Evolutionary conservation across 164 flowering plant genomes (phyloP).

Genomic region (Nymphaea colorata): DNA sequence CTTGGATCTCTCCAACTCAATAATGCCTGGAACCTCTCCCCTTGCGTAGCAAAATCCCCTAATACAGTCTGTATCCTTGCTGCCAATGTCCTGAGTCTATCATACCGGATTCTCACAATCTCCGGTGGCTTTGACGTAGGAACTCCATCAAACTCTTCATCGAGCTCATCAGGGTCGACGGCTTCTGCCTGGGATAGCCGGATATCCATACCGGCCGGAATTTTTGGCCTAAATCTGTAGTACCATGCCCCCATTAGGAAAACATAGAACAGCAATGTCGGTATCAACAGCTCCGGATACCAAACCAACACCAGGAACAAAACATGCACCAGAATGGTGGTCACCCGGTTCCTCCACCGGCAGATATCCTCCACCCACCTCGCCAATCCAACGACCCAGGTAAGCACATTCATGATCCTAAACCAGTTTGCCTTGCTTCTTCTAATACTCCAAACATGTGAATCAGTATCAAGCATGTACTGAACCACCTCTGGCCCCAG

Average conservation of each 20-base stretch:
- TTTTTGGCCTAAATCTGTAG: slow-evolving; percentile 68
- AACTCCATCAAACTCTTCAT: slow-evolving; percentile 78
- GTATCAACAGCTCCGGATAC: slow-evolving; percentile 93
- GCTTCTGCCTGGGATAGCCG: slow-evolving; percentile 66
- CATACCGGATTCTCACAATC: slow-evolving; percentile 57
- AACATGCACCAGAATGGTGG: slow-evolving; percentile 71
- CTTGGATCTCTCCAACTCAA: slow-evolving; percentile 97
- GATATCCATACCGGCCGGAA: slow-evolving; percentile 84
- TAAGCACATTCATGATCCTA: slow-evolving; percentile 68
- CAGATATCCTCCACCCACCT: slow-evolving; percentile 68
- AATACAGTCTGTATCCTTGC: slow-evolving; percentile 75
- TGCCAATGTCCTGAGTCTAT: slow-evolving; percentile 64
- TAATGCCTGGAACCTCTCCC: slow-evolving; percentile 87
- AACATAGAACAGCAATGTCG: slow-evolving; percentile 71
- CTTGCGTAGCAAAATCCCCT: slow-evolving; percentile 93
- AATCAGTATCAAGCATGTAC: slow-evolving; percentile 89
- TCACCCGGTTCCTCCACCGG: slow-evolving; percentile 69
- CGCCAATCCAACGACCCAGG: slow-evolving; percentile 71
- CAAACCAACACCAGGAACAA: slow-evolving; percentile 84
- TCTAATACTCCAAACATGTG: slow-evolving; percentile 91
- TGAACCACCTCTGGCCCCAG: slow-evolving; percentile 80
- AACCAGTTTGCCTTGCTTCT: slow-evolving; percentile 89
- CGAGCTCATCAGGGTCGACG: slow-evolving; percentile 81
- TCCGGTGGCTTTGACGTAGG: slow-evolving; percentile 71
- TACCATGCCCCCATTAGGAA: slow-evolving; percentile 84